Base-by-base conservation (phyloP, 148 eudicot species). In the Vaccinium darrowii region DNA sequence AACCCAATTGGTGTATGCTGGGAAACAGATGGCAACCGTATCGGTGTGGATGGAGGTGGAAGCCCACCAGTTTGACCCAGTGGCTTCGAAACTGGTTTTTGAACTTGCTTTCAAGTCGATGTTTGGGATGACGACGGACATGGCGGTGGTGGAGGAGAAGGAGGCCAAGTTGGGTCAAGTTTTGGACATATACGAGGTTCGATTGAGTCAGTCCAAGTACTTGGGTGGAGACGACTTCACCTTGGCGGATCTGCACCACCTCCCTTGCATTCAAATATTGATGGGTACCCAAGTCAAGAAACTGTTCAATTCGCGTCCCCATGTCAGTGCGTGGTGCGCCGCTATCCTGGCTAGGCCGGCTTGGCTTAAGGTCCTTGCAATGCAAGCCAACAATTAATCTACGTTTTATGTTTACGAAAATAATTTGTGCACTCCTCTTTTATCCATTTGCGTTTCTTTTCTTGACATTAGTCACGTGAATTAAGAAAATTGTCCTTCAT, bases 281-380 rank as follows among this genome's bases (percentile, higher is more conserved):
- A 81, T 77, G 86, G 86, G 79, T 19, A 91, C 95, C 1, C 81
- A 87, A 5, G 78, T 21, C 33, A 89, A 84, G 84, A 82, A 84
- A 33, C 43, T 89, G 25, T 88, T 93, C 27, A 91, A 93, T 0
- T 85, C 89, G 0, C 91, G 93, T 13, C 89, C 93, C 23, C 88
- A 81, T 75, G 93, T 95, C 0, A 85, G 47, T 23, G 94, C 93
- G 0, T 95, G 98, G 98, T 36, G 79, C 9, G 80, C 81, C n/a
- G 91, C 91, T 57, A 88, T 95, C 67, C 82, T 90, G 87, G 91
- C 94, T 39, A 89, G 98, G 91, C 98, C 97, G 1, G 86, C 94
- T 80, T 95, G 94, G 96, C 60, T 8, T 23, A 93, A 93, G 89
- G 83, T 87, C 43, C 0, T 78, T 52, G 93, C 88, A 4, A 9